Evolutionary conservation across 2,329 filamentous ascomycete species (phyloP), one percentile per base, ranked within the genome.

Genomic region (Scedosporium dehoogii): DNA sequence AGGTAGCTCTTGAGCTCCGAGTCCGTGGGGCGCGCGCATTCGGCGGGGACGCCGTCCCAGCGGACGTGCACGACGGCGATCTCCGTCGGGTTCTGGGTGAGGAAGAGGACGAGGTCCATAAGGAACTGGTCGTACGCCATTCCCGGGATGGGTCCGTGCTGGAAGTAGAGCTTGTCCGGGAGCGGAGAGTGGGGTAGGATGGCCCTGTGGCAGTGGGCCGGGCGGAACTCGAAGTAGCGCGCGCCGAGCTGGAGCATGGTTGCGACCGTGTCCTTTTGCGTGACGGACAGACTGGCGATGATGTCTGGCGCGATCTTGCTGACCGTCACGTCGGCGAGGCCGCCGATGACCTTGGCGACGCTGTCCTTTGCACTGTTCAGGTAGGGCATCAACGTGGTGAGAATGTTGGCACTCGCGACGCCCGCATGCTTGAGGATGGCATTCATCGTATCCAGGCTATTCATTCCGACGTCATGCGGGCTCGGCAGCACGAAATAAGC

Each of bases 201-300:
- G 62, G 72, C 71, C 1, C 70, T 69, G 67, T 80, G 78, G 60
- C 79, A 75, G 63, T 78, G 75, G 0, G 79, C 79, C 0, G 79
- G 79, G 5, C 79, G 71, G 66, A 81, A 81, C 68, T 81, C 80
- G 61, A 82, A 82, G 69, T 82, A 82, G 3, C 80, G 68, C 0
- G 78, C 78, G 0, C 79, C 79, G 44, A 81, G 72, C 46, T 69
- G 69, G 59, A 82, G 73, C 56, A 82, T 77, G 6, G 72, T 71
- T 7, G 71, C 66, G 0, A 81, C 70, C 2, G 68, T 69, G 65
- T 82, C 78, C 65, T 82, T 82, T 59, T 82, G 79, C 6, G 79
- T 82, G 57, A 81, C 75, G 63, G 79, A 76, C 1, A 81, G 72
- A 6, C 76, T 77, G 62, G 73, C 72, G 66, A 82, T 74, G 67